A percentile compares a stretch with the other conserved stretches of the same genome.
Evolutionary conservation across 208 protist genomes (phyloP).

Genomic region (Leptomonas pyrrhocoris): DNA sequence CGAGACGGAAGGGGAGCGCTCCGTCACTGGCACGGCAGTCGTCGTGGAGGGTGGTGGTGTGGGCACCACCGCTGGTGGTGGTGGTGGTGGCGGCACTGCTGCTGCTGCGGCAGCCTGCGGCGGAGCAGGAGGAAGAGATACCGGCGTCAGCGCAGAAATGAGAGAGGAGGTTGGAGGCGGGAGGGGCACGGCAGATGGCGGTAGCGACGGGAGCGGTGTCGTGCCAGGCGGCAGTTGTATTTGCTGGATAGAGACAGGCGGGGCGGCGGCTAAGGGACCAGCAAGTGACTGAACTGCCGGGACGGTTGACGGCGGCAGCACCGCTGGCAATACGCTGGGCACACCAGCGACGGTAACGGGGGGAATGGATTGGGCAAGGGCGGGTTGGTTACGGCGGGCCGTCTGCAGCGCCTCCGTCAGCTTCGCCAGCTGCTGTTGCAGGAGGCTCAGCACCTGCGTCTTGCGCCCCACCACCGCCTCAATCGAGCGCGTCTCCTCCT

Average conservation of each 20-base stretch:
- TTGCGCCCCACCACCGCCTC: slow-evolving; percentile 43
- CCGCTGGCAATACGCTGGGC: not conserved
- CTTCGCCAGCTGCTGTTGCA: slow-evolving; percentile 45
- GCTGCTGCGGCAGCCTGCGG: not conserved
- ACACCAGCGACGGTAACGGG: not conserved
- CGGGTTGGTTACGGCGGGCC: slow-evolving; percentile 29
- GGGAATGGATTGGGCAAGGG: not conserved
- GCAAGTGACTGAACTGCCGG: slow-evolving; percentile 2
- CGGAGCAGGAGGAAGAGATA: not conserved
- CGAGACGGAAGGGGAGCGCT: not conserved
- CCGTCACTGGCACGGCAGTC: not conserved
- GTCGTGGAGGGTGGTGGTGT: slow-evolving; percentile 15
- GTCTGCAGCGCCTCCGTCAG: slow-evolving; percentile 49
- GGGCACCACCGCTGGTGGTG: not conserved
- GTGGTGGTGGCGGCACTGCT: not conserved
- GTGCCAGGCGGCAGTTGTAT: slow-evolving; percentile 4
- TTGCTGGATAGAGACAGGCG: not conserved
- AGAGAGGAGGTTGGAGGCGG: not conserved
- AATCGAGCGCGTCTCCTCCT: slow-evolving; percentile 43
- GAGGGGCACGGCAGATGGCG: not conserved
- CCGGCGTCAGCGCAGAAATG: not conserved
- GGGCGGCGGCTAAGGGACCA: not conserved
- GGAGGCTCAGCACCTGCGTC: slow-evolving; percentile 39
- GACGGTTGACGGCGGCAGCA: not conserved
- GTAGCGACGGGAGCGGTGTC: slow-evolving; percentile 5